phyloP scores from a whole-genome alignment of 495 filamentous ascomycete genomes.

The Halenospora varia region DNA sequence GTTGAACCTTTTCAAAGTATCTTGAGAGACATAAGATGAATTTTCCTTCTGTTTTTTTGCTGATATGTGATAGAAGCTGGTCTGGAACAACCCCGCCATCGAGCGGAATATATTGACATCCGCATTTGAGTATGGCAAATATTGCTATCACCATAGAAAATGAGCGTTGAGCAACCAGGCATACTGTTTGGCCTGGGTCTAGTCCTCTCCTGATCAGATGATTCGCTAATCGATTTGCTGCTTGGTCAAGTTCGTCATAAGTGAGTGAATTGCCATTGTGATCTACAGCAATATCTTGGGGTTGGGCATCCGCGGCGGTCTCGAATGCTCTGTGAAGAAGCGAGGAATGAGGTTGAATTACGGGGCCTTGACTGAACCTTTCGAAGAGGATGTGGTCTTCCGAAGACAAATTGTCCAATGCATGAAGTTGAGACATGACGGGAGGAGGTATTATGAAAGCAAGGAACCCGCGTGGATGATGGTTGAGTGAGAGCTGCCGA shows the following conservation, averaged over 20 bases:
- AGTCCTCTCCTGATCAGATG: slow-evolving; percentile 25
- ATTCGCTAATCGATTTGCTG: slow-evolving; percentile 30
- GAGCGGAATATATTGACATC: slow-evolving; percentile 46
- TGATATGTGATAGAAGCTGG: slow-evolving; percentile 28
- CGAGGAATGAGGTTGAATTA: slow-evolving; percentile 20
- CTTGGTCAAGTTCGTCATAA: slow-evolving; percentile 30
- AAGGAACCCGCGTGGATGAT: not conserved
- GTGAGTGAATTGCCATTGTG: slow-evolving; percentile 30
- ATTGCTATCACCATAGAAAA: slow-evolving; percentile 41
- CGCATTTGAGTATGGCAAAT: slow-evolving; percentile 44
- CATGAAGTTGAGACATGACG: slow-evolving; percentile 12
- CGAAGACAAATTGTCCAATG: slow-evolving; percentile 19
- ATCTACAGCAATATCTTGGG: slow-evolving; percentile 25
- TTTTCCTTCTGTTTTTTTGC: slow-evolving; percentile 21
- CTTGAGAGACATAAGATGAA: slow-evolving; percentile 8
- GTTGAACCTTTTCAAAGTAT: not conserved
- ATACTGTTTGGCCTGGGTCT: slow-evolving; percentile 23
- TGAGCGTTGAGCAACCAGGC: slow-evolving; percentile 28
- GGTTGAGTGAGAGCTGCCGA: too few species aligned
- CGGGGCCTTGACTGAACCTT: slow-evolving; percentile 25
- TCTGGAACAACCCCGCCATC: slow-evolving; percentile 34
- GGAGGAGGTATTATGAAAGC: not conserved
- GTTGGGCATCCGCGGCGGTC: slow-evolving; percentile 23
- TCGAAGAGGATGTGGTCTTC: slow-evolving; percentile 25
- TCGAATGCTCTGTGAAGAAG: slow-evolving; percentile 31